Evolutionary conservation across 495 filamentous ascomycete species (phyloP).

Genomic region (Xylaria bambusicola): DNA sequence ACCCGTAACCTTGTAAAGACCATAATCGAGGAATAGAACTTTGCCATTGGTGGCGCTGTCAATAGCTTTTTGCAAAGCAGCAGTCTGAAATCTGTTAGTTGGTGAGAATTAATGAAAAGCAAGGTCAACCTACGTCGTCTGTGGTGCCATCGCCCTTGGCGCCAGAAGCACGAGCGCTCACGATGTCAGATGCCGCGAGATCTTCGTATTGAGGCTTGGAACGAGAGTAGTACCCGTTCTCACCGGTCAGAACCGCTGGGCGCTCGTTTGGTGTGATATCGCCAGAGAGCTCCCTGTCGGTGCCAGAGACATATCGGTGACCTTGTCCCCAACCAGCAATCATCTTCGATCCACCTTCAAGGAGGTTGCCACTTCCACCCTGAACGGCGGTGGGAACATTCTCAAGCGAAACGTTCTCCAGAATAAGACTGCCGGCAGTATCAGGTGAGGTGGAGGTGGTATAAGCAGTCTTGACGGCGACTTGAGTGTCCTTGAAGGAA

Average conservation of each 20-base stretch:
- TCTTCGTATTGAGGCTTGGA: slow-evolving; percentile 63
- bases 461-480: slow-evolving; percentile 70
- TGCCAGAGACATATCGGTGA: slow-evolving; percentile 47
- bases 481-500: slow-evolving; percentile 66
- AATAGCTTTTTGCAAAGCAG: slow-evolving; percentile 57
- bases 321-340: slow-evolving; percentile 54
- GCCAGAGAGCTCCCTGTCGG: slow-evolving; percentile 35
- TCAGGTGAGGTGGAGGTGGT: slow-evolving; percentile 46
- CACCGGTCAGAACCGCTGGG: slow-evolving; percentile 38
- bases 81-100: slow-evolving; percentile 44
- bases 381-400: slow-evolving; percentile 64
- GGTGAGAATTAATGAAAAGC: slow-evolving; percentile 43
- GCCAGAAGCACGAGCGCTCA: slow-evolving; percentile 64
- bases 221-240: slow-evolving; percentile 51
- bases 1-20: slow-evolving; percentile 64
- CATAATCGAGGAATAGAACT: slow-evolving; percentile 60
- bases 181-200: slow-evolving; percentile 53
- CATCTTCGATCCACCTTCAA: slow-evolving; percentile 59
- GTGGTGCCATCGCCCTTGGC: slow-evolving; percentile 70
- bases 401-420: slow-evolving; percentile 69
- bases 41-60: slow-evolving; percentile 61
- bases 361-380: slow-evolving; percentile 51
- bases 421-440: slow-evolving; percentile 53
- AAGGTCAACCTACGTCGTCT: slow-evolving; percentile 59
- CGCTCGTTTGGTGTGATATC: slow-evolving; percentile 42